phyloP scores from a whole-genome alignment of 23 red algal genomes.

The Gracilaria caudata region DNA sequence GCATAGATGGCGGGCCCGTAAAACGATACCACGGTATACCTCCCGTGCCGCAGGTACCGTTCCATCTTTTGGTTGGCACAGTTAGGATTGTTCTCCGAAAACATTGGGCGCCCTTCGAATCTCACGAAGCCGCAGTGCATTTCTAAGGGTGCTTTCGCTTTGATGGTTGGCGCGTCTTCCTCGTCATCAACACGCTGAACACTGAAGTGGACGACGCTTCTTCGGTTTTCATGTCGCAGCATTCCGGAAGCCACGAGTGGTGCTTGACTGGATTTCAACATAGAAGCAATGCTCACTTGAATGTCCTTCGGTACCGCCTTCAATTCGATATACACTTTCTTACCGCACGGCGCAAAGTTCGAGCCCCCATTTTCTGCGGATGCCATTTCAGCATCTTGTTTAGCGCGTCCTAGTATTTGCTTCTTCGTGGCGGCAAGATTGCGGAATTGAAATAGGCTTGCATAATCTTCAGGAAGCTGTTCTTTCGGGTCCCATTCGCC shows the following conservation, averaged over 20 bases:
- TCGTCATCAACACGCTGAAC: conserved; percentile 69
- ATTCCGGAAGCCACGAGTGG: conserved; percentile 71
- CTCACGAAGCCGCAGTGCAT: conserved; percentile 89
- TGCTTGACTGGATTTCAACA: conserved; percentile 3
- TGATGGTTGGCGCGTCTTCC: conserved; percentile 27
- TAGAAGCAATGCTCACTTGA: background rate
- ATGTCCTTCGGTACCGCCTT: conserved; percentile 32
- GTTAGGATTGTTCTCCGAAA: conserved; percentile 78
- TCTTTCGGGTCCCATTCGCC: conserved; percentile 90
- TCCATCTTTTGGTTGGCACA: conserved; percentile 83
- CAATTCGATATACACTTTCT: conserved; percentile 45
- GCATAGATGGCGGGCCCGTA: conserved; percentile 89
- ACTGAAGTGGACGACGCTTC: conserved; percentile 88
- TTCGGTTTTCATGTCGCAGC: conserved; percentile 84
- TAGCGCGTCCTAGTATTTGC: conserved; percentile 27
- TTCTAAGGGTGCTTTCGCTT: conserved; percentile 53
- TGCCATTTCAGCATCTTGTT: conserved; percentile 24
- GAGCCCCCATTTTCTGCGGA: background rate
- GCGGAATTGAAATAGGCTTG: conserved; percentile 74
- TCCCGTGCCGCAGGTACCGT: conserved; percentile 68
- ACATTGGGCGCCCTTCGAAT: conserved; percentile 73
- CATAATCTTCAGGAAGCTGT: conserved; percentile 77
- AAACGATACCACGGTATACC: conserved; percentile 79
- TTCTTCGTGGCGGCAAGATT: conserved; percentile 63
- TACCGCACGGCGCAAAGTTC: conserved; percentile 38